Evolutionary conservation across 192 early-diverging fungal species (phyloP), one percentile per base, ranked within the genome.

Genomic region (Chytriomyces hyalinus): DNA sequence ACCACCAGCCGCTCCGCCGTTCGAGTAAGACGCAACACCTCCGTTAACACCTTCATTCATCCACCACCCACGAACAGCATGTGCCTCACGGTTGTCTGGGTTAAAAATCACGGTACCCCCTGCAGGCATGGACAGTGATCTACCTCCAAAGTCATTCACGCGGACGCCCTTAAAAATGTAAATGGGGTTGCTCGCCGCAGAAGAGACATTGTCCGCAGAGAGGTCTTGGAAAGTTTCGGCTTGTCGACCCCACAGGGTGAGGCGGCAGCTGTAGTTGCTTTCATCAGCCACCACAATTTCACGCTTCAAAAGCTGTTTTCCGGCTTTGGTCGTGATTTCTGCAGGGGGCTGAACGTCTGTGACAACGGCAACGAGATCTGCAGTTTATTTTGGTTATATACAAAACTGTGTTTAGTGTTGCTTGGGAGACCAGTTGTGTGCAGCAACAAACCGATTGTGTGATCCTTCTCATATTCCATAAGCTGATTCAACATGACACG

Each of bases 221-320:
- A 63, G 45, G 13, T 75, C 73, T 9, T 61, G 46, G 72, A 93
- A 96, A 0, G 74, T 83, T 73, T 93, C 88, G 6, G 97, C 96
- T 22, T 91, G 85, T n/a, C 81, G 45, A 65, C 93, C 96, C 95
- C 96, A 99, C 47, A 98, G 83, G 17, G 97, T 97, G 22, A 92
- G 49, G 4, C 91, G 88, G 28, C 96, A 91, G 50, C 87, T 83
- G 61, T 87, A 93, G 6, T 80, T 82, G 28, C 89, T 88, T 57
- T 89, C 82, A 79, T 99, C 98, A 0, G 93, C 93, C 63, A 99
- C 61, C 0, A 80, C 87, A 60, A 98, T 20, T 6, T 98, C 95
- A 36, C 97, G 87, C 84, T 98, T 99, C 44, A 83, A 81, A 60
- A 95, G 80, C 87, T 92, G 73, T 83, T 73, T 87, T 87, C 89